phyloP scores from a whole-genome alignment of 2,329 filamentous ascomycete species.

The Colletotrichum euphorbiae region DNA sequence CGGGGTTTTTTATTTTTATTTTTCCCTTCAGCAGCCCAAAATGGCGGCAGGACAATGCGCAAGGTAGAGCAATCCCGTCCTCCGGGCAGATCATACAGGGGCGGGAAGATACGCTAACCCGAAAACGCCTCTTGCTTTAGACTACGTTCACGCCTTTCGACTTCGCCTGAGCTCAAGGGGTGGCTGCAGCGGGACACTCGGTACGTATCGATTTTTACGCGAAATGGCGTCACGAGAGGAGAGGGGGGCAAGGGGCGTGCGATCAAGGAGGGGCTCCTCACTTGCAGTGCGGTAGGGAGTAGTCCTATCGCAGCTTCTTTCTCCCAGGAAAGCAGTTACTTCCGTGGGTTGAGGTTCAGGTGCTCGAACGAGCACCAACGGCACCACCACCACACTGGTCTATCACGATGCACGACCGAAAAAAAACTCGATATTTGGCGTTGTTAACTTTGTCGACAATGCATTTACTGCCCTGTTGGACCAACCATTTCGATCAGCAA shows the following conservation, averaged over 20 bases:
- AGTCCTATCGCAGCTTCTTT: not conserved
- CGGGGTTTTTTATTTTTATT: not conserved
- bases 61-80: conserved; percentile 25
- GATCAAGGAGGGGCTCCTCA: not conserved
- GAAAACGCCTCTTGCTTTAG: conserved; percentile 16
- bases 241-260: conserved; percentile 7
- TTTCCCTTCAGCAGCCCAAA: conserved; percentile 9
- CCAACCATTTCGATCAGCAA: too few relatives aligned
- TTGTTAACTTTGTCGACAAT: not conserved
- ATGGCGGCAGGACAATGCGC: not conserved
- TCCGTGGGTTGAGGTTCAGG: too few relatives aligned
- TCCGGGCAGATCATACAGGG: conserved; percentile 37
- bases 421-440: not conserved
- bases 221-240: conserved; percentile 33
- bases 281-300: not conserved
- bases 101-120: conserved; percentile 32
- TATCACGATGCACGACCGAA: not conserved
- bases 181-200: not conserved
- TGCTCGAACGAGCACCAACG: not conserved
- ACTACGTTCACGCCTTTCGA: conserved; percentile 19
- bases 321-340: too few relatives aligned
- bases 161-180: conserved; percentile 21
- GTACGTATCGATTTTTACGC: conserved; percentile 31
- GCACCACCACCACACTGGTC: not conserved
- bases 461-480: not conserved